Evolutionary conservation across 768 basidiomycete species (phyloP).

Genomic region (Auricularia auricula-judae): DNA sequence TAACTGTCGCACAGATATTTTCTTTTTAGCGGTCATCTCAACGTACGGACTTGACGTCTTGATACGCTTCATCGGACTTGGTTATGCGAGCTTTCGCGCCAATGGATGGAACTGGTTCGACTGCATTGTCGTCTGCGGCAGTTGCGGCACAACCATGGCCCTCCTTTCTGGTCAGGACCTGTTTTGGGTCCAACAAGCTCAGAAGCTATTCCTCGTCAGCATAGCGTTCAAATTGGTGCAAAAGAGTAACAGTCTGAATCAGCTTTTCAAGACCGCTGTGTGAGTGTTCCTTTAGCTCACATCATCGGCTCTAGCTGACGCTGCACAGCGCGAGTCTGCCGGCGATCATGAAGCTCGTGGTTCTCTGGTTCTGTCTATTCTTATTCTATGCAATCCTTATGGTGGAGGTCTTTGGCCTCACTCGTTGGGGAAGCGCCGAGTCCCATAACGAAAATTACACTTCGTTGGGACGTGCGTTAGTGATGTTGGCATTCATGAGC

Average conservation of each 20-base stretch:
- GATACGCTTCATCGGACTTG: slow-evolving; percentile 75
- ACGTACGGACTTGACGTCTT: slow-evolving; percentile 68
- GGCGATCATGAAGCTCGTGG: slow-evolving; percentile 71
- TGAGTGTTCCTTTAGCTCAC: slow-evolving; percentile 29
- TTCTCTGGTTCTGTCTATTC: slow-evolving; percentile 84
- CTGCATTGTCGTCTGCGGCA: slow-evolving; percentile 65
- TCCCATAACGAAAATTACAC: slow-evolving; percentile 66
- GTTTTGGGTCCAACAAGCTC: slow-evolving; percentile 44
- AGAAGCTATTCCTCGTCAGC: slow-evolving; percentile 86
- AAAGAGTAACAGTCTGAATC: slow-evolving; percentile 75
- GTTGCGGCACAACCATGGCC: slow-evolving; percentile 60
- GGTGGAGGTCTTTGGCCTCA: slow-evolving; percentile 85
- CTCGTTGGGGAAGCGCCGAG: slow-evolving; percentile 70
- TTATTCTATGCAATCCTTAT: slow-evolving; percentile 83
- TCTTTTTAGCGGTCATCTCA: slow-evolving; percentile 64
- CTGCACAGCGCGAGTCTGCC: slow-evolving; percentile 69
- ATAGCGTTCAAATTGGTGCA: slow-evolving; percentile 94
- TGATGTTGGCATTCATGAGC: slow-evolving; percentile 89
- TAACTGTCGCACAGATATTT: slow-evolving; percentile 36
- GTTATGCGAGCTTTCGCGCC: slow-evolving; percentile 70
- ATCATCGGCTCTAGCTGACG: not conserved
- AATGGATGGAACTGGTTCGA: slow-evolving; percentile 97
- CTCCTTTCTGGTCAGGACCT: slow-evolving; percentile 41
- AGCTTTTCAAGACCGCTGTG: slow-evolving; percentile 94
- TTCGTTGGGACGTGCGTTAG: slow-evolving; percentile 63